phyloP scores from a whole-genome alignment of 2,329 filamentous ascomycete genomes.

The Neonectria neomacrospora region DNA sequence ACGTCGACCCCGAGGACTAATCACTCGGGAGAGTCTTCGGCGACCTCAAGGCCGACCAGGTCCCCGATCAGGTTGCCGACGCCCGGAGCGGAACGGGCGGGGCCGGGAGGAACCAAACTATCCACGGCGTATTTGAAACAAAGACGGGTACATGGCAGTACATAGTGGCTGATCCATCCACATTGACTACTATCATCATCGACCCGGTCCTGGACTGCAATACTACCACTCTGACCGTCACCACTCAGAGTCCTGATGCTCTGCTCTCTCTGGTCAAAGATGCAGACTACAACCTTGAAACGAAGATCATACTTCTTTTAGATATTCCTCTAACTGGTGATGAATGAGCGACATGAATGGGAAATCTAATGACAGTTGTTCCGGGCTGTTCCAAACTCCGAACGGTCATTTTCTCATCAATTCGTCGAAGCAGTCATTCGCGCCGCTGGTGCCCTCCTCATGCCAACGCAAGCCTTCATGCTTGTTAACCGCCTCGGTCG shows the following conservation, averaged over 20 bases:
- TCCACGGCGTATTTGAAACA: slow-evolving; percentile 36
- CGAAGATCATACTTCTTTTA: too few relatives aligned
- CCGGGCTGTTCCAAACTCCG: neutral
- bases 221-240: slow-evolving; percentile 52
- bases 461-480: too few relatives aligned
- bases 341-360: neutral
- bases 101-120: slow-evolving; percentile 17
- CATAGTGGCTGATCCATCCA: slow-evolving; percentile 64
- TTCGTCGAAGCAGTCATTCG: too few relatives aligned
- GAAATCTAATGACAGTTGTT: accelerated
- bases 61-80: too few relatives aligned
- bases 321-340: too few relatives aligned
- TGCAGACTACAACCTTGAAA: slow-evolving; percentile 60
- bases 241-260: slow-evolving; percentile 63
- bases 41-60: too few relatives aligned
- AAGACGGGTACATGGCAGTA: slow-evolving; percentile 69
- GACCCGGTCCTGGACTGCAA: slow-evolving; percentile 71
- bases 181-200: slow-evolving; percentile 64
- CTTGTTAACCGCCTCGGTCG: neutral
- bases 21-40: too few relatives aligned
- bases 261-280: slow-evolving; percentile 58
- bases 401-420: neutral
- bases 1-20: too few relatives aligned
- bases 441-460: too few relatives aligned
- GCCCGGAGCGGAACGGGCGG: too few relatives aligned